Evolutionary conservation across 2,329 filamentous ascomycete genomes (phyloP), one percentile per base, ranked within the genome.

Genomic region (Aulographum hederae): DNA sequence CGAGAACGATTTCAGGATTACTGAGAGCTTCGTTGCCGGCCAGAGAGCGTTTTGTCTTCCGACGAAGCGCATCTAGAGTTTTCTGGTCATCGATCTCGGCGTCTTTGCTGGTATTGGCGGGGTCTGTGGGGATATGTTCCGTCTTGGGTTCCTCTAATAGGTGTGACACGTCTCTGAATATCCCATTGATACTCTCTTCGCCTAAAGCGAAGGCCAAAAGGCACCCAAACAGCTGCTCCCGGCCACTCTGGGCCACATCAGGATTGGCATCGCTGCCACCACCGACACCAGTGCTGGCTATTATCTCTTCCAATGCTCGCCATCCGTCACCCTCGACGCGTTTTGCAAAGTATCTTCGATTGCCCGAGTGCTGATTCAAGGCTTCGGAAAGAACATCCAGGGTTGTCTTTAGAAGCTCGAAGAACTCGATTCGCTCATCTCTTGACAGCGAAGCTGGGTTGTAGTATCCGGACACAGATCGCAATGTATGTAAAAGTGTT

Each of bases 281-380:
- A 30, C 50, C 47, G 19, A 56, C 55, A 20, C 77, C 69, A 50
- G 74, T 72, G 49, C 70, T 72, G 38, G 67, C 69, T 56, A 85
- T 66, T 4, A 69, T 69, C 46, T 79, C 69, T 45, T 89, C 75
- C 33, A 94, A 51, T 5, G 73, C 69, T 39, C 73, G 65, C 75
- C 82, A 92, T 3, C 86, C 84, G 34, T 75, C 78, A 15, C 70
- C 73, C 36, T 79, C 69, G 18, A 91, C 71, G 41, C 72, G 66
- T 41, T 73, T 74, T 36, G 72, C 69, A 50, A 95, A 95, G 57
- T 86, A 94, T 42, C 79, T 71, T 45, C 76, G 69, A 54, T 95
- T 98, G 14, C 85, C 86, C 29, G 76, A 65, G 51, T 95, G 84
- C 28, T 73, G 72, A 33, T 72, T 69, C 40, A 98, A 66, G 11